Percentiles rank a stretch among this genome's conserved stretches.
These are phyloP conservation scores for Sabuloglossum arenarium DNA, from an alignment of 495 filamentous ascomycete species.

Conservation along the genomic window DNA sequence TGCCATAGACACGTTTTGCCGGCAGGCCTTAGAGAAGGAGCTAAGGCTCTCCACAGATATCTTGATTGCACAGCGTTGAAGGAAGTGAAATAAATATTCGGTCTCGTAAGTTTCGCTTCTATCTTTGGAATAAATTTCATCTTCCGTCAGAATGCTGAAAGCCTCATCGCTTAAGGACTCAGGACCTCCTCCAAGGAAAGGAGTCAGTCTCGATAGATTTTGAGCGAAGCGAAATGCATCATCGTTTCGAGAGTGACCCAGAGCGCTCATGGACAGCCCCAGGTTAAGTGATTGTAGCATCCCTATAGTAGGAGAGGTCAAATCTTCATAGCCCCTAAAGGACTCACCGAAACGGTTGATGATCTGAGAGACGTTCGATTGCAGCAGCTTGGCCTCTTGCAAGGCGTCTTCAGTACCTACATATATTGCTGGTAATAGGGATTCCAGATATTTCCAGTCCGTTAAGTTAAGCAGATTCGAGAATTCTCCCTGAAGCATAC, in stretches of 20 bases:
- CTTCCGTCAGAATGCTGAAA: background rate
- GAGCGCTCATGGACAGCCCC: slow-evolving; percentile 36
- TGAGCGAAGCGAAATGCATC: background rate
- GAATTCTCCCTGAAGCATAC: slow-evolving; percentile 64
- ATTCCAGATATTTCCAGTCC: slow-evolving; percentile 31
- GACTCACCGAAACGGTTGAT: slow-evolving; percentile 38
- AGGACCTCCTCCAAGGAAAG: slow-evolving; percentile 37
- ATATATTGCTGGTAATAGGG: slow-evolving; percentile 14
- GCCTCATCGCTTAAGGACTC: background rate
- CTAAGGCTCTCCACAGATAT: background rate
- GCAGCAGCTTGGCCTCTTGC: slow-evolving; percentile 34
- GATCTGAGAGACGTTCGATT: slow-evolving; percentile 51
- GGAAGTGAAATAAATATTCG: background rate
- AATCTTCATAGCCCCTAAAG: slow-evolving; percentile 64
- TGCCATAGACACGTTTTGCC: background rate
- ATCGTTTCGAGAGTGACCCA: background rate
- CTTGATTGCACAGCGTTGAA: background rate
- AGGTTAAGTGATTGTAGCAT: slow-evolving; percentile 66
- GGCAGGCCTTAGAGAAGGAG: background rate
- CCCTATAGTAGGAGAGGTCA: slow-evolving; percentile 55
- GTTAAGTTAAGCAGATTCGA: slow-evolving; percentile 48
- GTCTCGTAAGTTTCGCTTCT: background rate
- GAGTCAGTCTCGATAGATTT: slow-evolving; percentile 17
- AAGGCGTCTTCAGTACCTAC: background rate
- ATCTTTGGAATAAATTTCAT: background rate